phyloP scores from a whole-genome alignment of 495 filamentous ascomycete genomes.

The Talaromyces stipitatus region DNA sequence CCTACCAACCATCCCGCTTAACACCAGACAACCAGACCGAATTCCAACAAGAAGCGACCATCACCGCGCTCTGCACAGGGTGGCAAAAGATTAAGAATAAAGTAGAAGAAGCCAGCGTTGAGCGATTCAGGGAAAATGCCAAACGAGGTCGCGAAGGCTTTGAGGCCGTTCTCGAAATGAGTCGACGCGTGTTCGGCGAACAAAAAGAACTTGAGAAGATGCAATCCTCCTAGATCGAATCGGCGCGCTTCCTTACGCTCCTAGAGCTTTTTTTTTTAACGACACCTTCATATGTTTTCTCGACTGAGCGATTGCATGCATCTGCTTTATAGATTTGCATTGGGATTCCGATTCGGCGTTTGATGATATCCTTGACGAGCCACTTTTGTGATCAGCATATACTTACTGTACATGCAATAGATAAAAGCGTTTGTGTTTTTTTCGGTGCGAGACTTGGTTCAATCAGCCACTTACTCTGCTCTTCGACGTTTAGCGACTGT shows the following conservation, averaged over 20 bases:
- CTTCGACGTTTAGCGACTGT: background rate
- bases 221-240: conserved; percentile 11
- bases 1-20: conserved; percentile 59
- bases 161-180: conserved; percentile 90
- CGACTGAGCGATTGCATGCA: conserved; percentile 30
- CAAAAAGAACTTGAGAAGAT: conserved; percentile 59
- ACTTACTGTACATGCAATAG: background rate
- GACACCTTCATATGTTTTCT: background rate
- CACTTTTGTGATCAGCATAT: background rate
- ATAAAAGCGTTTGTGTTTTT: conserved; percentile 2
- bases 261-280: background rate
- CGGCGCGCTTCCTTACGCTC: conserved; percentile 4
- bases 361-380: background rate
- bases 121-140: conserved; percentile 86
- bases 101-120: conserved; percentile 86
- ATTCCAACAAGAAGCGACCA: conserved; percentile 82
- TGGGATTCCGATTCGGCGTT: background rate
- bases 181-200: conserved; percentile 83
- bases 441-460: background rate
- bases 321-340: conserved; percentile 4
- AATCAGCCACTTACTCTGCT: background rate
- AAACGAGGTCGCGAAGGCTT: conserved; percentile 84
- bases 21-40: conserved; percentile 53
- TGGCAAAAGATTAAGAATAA: conserved; percentile 92
- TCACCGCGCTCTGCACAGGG: conserved; percentile 89